phyloP scores from a whole-genome alignment of 2,329 filamentous ascomycete species.

The Fusarium equiseti region DNA sequence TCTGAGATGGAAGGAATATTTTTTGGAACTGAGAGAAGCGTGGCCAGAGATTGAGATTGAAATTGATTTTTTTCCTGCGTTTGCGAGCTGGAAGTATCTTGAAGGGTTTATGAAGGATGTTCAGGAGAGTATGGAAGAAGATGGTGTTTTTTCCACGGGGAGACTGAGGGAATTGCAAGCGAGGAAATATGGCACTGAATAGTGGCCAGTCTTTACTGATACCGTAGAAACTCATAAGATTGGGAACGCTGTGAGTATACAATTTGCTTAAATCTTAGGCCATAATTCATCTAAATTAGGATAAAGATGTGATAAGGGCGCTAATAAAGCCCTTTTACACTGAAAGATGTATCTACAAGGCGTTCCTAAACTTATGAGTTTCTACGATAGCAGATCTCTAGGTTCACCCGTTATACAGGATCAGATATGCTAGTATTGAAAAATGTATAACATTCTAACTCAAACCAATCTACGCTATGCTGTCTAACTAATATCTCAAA shows the following conservation, averaged over 20 bases:
- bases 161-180: not conserved
- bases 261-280: too few relatives aligned
- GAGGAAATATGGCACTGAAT: not conserved
- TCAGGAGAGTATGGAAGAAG: not conserved
- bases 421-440: not conserved
- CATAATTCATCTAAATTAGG: too few relatives aligned
- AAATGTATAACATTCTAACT: not conserved
- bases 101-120: not conserved
- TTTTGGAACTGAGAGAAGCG: not conserved
- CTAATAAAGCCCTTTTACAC: too few relatives aligned
- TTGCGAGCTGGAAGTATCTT: not conserved
- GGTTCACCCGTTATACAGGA: not conserved
- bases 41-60: not conserved
- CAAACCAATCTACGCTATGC: not conserved
- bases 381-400: accelerated
- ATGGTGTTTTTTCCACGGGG: not conserved
- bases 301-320: too few relatives aligned
- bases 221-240: too few relatives aligned
- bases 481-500: not conserved
- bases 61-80: not conserved
- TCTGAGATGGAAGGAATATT: not conserved
- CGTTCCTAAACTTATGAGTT: too few relatives aligned
- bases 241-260: too few relatives aligned
- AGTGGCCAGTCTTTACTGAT: not conserved
- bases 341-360: too few relatives aligned